Base-by-base conservation (phyloP, 1,139 yeast species). In the Kurtzmaniella quercitrusa region DNA sequence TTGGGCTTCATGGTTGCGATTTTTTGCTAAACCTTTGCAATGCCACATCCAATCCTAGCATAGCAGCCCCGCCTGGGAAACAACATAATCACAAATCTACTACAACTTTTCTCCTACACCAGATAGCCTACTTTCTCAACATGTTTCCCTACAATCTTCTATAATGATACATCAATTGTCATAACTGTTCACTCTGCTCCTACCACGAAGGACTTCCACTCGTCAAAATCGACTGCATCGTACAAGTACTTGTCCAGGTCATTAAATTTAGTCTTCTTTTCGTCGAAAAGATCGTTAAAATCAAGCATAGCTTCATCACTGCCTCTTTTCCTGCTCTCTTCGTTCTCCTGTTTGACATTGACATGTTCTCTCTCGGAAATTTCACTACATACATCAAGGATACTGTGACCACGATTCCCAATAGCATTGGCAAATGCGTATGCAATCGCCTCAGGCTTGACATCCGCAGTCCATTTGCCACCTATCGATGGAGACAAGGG, bases 401-500 rank as follows among this genome's bases (percentile, higher is more conserved):
- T 61, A 47, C 69, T 71, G 16, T 55, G 46, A 3, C 60, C 73
- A 41, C 59, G 56, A 38, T 68, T 65, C 23, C 50, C 47, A 21
- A 67, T 70, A 16, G 75, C 72, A 47, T 73, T 81, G 45, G 65
- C 65, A 53, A 78, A 77, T 0, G 79, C 73, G 8, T 77, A 65
- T 2, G 68, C 52, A 21, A 79, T 66, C 2, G 77, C 74, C 33
- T 63, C 62, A 1, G 81, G 74, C 41, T 68, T 68, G 16, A 77
- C 65, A 36, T 68, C 73, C 41, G 78, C 69, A 0, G 68, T 64
- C 82, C 82, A 77, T 34, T 57, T 70, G 15, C 51, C 55, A 24
- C 48, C 39, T 15, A 49, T 46, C 37, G 43, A 39, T 6, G 46
- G 75, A 12, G 74, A 65, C 37, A 65, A 59, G 2, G 75, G 75